These are phyloP conservation scores for Capsella bursapastoris DNA, from an alignment of 345 rosid species.

Conservation along the genomic window DNA sequence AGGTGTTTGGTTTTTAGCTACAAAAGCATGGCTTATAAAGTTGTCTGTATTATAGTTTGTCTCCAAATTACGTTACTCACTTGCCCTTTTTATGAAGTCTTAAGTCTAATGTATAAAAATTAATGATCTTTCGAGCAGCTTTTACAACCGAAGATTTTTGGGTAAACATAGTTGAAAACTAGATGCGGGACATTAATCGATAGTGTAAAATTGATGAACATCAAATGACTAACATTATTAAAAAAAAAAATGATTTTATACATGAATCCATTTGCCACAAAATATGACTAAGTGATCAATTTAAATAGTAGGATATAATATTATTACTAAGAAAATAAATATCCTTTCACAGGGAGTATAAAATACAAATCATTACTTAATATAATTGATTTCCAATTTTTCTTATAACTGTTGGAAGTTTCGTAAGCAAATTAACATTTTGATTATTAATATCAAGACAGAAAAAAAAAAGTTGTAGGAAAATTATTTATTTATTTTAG, in stretches of 20 bases:
- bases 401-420: too few relatives aligned
- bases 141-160: not conserved
- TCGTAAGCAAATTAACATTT: not conserved
- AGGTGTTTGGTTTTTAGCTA: slow-evolving; percentile 1
- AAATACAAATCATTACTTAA: not conserved
- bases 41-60: not conserved
- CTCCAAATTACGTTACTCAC: not conserved
- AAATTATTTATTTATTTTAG: not conserved
- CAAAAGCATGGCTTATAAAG: slow-evolving; percentile 10
- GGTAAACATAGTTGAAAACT: not conserved
- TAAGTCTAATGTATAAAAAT: slow-evolving; percentile 18
- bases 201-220: not conserved
- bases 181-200: not conserved
- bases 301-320: too few relatives aligned
- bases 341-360: not conserved
- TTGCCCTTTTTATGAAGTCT: too few relatives aligned
- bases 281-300: too few relatives aligned
- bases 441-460: not conserved
- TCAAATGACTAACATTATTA: not conserved
- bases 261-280: not conserved
- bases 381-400: too few relatives aligned
- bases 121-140: not conserved
- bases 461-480: too few relatives aligned
- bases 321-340: too few relatives aligned
- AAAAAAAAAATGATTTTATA: not conserved